Percentiles rank a stretch among this genome's conserved stretches.
Conservation (phyloP, 1,284 basidiomycete genomes). For the Sporisorium graminicola region DNA sequence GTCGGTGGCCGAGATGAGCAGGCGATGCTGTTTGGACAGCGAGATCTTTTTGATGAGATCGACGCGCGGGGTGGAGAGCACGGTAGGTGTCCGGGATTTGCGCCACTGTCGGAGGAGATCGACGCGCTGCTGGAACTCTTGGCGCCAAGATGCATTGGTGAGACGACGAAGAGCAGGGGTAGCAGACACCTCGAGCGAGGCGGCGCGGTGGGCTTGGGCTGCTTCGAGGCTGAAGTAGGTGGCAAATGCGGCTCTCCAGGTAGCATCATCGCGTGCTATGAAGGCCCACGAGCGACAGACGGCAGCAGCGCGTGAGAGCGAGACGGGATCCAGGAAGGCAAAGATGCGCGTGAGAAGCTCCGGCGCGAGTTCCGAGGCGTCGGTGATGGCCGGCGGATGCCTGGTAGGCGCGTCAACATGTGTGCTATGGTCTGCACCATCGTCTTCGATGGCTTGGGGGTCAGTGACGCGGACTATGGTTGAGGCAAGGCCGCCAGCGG, state of each 20-base stretch:
- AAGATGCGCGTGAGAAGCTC: constrained; percentile 85
- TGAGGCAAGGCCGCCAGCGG: constrained; percentile 3
- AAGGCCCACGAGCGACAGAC: constrained; percentile 75
- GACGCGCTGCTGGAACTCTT: constrained; percentile 59
- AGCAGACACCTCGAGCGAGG: constrained; percentile 70
- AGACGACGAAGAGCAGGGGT: constrained; percentile 73
- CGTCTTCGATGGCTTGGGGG: constrained; percentile 5
- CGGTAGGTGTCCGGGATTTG: constrained; percentile 75
- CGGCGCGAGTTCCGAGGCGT: constrained; percentile 71
- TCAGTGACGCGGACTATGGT: constrained; percentile 44
- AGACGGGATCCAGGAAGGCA: constrained; percentile 78
- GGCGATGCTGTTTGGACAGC: constrained; percentile 73
- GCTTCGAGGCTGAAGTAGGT: constrained; percentile 76
- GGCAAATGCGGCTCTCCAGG: constrained; percentile 84
- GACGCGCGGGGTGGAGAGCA: constrained; percentile 69
- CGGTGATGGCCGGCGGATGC: neutral
- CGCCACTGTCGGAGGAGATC: constrained; percentile 76
- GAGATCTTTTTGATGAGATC: constrained; percentile 61
- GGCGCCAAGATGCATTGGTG: constrained; percentile 69
- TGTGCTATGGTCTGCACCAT: neutral
- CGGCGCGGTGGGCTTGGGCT: constrained; percentile 75
- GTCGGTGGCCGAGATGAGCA: constrained; percentile 78
- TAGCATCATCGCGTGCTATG: constrained; percentile 82
- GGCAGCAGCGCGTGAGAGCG: constrained; percentile 76
- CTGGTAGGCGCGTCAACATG: constrained; percentile 68